phyloP scores from a whole-genome alignment of 2,329 filamentous ascomycete species.

The Falciphora oryzae region DNA sequence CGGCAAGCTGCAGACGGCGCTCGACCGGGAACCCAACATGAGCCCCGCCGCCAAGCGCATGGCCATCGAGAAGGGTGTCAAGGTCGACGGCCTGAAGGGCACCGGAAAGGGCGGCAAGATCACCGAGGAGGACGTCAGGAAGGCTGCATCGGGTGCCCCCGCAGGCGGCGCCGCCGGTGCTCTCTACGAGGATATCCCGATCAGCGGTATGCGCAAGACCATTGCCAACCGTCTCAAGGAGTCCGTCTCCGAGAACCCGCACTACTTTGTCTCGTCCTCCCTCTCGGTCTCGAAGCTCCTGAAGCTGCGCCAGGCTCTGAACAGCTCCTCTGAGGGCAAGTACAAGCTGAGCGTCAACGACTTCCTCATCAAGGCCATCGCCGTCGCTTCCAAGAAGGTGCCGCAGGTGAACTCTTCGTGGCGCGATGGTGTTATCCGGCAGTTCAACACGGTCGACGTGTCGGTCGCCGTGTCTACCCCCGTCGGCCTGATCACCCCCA shows the following conservation, averaged over 20 bases:
- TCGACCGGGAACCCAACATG: slow-evolving; percentile 75
- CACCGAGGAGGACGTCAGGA: slow-evolving; percentile 90
- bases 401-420: slow-evolving; percentile 95
- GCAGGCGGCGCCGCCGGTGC: slow-evolving; percentile 51
- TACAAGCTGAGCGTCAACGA: slow-evolving; percentile 99
- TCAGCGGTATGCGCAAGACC: slow-evolving; percentile 94
- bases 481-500: slow-evolving; percentile 91
- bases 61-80: slow-evolving; percentile 78
- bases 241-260: slow-evolving; percentile 89
- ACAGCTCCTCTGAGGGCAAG: slow-evolving; percentile 79
- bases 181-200: slow-evolving; percentile 75
- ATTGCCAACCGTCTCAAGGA: slow-evolving; percentile 88
- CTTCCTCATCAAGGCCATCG: slow-evolving; percentile 96
- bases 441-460: slow-evolving; percentile 90
- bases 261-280: slow-evolving; percentile 92
- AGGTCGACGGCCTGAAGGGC: slow-evolving; percentile 75
- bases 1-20: slow-evolving; percentile 73
- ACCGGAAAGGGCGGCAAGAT: slow-evolving; percentile 80
- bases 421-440: slow-evolving; percentile 83
- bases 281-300: slow-evolving; percentile 92
- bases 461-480: slow-evolving; percentile 94
- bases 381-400: slow-evolving; percentile 83
- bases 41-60: slow-evolving; percentile 71
- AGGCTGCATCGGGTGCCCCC: slow-evolving; percentile 56
- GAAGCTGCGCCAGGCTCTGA: slow-evolving; percentile 92